These are phyloP conservation scores for Yamadazyma olivae DNA, from an alignment of 805 yeast species.

Conservation along the genomic window DNA sequence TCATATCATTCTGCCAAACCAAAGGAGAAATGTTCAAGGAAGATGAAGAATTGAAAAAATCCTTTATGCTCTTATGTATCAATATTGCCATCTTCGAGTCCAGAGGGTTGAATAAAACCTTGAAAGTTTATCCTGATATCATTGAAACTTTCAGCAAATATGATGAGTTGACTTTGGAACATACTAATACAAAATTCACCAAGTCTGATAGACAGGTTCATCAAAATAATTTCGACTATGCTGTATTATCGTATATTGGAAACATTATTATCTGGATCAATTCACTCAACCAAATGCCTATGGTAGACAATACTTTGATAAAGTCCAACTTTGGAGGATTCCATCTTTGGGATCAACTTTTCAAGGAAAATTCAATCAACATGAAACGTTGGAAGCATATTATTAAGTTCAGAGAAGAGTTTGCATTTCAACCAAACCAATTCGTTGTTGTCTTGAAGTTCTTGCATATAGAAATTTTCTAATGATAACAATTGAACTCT, in stretches of 20 bases:
- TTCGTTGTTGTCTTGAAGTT: slow-evolving; percentile 34
- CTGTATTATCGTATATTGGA: slow-evolving; percentile 36
- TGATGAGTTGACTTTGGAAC: slow-evolving; percentile 29
- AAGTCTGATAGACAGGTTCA: slow-evolving; percentile 32
- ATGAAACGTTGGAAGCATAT: slow-evolving; percentile 42
- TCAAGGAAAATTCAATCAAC: slow-evolving; percentile 30
- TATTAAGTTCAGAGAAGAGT: slow-evolving; percentile 32
- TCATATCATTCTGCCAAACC: slow-evolving; percentile 6
- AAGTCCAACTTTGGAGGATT: slow-evolving; percentile 29
- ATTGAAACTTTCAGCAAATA: slow-evolving; percentile 26
- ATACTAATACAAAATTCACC: slow-evolving; percentile 31
- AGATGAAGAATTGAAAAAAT: slow-evolving; percentile 10
- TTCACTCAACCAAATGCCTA: slow-evolving; percentile 2
- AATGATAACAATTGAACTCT: too few species aligned
- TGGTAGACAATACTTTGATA: slow-evolving; percentile 2
- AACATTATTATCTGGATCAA: slow-evolving; percentile 33
- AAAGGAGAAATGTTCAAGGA: slow-evolving; percentile 6
- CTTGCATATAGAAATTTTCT: slow-evolving; percentile 17
- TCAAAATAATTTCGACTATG: slow-evolving; percentile 34
- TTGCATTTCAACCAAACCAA: slow-evolving; percentile 38
- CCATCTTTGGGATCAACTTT: slow-evolving; percentile 39
- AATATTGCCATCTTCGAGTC: slow-evolving; percentile 35
- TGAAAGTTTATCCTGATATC: slow-evolving; percentile 21
- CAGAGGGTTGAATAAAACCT: slow-evolving; percentile 27
- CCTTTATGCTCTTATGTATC: slow-evolving; percentile 29